phyloP scores from a whole-genome alignment of 192 early-diverging fungal genomes.

The Backusella mclennaniae region DNA sequence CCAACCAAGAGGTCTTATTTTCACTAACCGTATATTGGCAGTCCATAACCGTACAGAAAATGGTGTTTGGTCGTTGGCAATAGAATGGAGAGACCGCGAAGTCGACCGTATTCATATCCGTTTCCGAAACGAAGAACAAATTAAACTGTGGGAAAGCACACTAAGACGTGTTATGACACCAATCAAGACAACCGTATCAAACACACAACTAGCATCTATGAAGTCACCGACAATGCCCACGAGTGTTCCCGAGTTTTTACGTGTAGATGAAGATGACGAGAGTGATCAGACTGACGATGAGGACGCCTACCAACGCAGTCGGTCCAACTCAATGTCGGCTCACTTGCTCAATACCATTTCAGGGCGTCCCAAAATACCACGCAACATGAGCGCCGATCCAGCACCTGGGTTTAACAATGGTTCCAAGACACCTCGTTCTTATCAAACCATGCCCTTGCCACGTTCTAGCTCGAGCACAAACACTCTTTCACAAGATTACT shows the following conservation, averaged over 20 bases:
- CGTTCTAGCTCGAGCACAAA: constrained; percentile 7
- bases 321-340: constrained; percentile 20
- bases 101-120: constrained; percentile 88
- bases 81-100: constrained; percentile 86
- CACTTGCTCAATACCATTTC: neutral
- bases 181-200: constrained; percentile 34
- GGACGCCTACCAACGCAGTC: constrained; percentile 28
- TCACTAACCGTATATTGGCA: constrained; percentile 72
- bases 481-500: constrained; percentile 10
- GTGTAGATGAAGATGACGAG: constrained; percentile 30
- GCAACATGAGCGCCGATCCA: constrained; percentile 7
- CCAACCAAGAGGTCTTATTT: constrained; percentile 87
- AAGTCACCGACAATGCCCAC: constrained; percentile 26
- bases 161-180: constrained; percentile 57
- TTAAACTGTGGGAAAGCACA: constrained; percentile 81
- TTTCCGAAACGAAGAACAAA: constrained; percentile 89
- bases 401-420: neutral
- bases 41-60: constrained; percentile 14
- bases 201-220: constrained; percentile 36
- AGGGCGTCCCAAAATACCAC: neutral
- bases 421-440: neutral
- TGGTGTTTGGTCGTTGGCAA: constrained; percentile 53
- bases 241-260: constrained; percentile 9
- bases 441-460: constrained; percentile 8
- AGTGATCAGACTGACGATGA: constrained; percentile 30